These are phyloP conservation scores for Wolfiporia cocos DNA, from an alignment of 1,284 basidiomycete genomes.

Conservation along the genomic window DNA sequence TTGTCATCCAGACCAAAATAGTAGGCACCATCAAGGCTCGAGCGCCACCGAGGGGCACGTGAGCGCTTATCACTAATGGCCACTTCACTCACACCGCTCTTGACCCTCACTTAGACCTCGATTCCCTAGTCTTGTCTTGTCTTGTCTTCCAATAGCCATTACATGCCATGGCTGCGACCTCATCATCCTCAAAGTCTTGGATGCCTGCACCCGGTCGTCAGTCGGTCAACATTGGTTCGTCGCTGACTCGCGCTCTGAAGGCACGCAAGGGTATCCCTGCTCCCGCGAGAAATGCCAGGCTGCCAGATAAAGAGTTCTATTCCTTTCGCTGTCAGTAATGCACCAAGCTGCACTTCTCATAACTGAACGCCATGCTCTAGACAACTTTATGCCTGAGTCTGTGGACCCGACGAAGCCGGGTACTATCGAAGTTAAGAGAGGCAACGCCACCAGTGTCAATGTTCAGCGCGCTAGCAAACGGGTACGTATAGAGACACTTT, in stretches of 20 bases:
- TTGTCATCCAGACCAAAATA: too few relatives aligned
- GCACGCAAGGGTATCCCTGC: constrained; percentile 45
- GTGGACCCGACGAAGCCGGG: constrained; percentile 61
- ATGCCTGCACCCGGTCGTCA: constrained; percentile 49
- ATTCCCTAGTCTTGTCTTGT: too few relatives aligned
- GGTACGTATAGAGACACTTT: constrained; percentile 31
- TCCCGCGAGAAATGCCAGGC: constrained; percentile 27
- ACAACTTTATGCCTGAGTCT: constrained; percentile 68
- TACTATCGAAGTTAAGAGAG: constrained; percentile 49
- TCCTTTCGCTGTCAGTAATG: constrained; percentile 58
- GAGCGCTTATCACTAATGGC: too few relatives aligned
- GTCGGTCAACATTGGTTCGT: constrained; percentile 48
- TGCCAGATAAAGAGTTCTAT: constrained; percentile 62
- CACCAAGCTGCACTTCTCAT: not conserved
- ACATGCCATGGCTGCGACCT: too few relatives aligned
- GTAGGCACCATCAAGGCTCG: too few relatives aligned
- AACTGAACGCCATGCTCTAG: constrained; percentile 29
- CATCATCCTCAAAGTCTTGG: constrained; percentile 47
- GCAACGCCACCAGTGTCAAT: constrained; percentile 41
- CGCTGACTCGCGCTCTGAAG: constrained; percentile 51
- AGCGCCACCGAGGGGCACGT: too few relatives aligned
- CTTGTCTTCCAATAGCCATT: too few relatives aligned
- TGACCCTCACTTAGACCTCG: too few relatives aligned
- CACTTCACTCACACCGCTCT: too few relatives aligned
- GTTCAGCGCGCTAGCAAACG: constrained; percentile 60